Conservation (phyloP, 2,329 filamentous ascomycete species). For the Alternaria solani region DNA sequence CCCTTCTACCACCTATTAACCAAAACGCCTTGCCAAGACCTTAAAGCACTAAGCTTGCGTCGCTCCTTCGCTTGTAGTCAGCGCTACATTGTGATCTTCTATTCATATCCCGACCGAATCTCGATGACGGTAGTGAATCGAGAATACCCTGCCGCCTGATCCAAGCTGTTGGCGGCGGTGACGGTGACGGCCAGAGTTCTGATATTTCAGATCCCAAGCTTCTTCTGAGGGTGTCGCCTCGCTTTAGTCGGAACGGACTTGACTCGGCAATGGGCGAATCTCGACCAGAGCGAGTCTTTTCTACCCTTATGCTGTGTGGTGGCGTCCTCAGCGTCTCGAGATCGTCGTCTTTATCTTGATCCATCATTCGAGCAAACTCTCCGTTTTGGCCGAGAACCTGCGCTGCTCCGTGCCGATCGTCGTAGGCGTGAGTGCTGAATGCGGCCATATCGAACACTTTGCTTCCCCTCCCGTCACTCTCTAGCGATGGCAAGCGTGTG, state of each 20-base stretch:
- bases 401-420: conserved; percentile 6
- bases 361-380: neutral
- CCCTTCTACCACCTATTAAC: conserved; percentile 2
- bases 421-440: conserved; percentile 23
- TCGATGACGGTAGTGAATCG: conserved; percentile 4
- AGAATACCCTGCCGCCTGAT: conserved; percentile 10
- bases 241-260: conserved; percentile 41
- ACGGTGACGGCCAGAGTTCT: conserved; percentile 28
- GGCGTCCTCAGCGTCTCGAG: conserved; percentile 5
- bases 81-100: conserved; percentile 2
- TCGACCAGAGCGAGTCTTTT: neutral
- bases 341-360: neutral
- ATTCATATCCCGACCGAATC: conserved; percentile 11
- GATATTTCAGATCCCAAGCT: conserved; percentile 28
- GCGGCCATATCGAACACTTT: conserved; percentile 32
- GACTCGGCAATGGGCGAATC: conserved; percentile 42
- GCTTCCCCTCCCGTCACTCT: conserved; percentile 21
- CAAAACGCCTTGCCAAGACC: neutral
- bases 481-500: conserved; percentile 15
- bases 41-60: neutral
- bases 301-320: conserved; percentile 5
- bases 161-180: conserved; percentile 25
- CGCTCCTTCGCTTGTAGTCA: neutral
- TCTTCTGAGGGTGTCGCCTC: conserved; percentile 33
- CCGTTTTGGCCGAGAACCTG: conserved; percentile 4